Percentiles rank a stretch among this genome's conserved stretches.
Evolutionary conservation across 495 filamentous ascomycete species (phyloP).

Genomic region (Bacidia gigantensis): DNA sequence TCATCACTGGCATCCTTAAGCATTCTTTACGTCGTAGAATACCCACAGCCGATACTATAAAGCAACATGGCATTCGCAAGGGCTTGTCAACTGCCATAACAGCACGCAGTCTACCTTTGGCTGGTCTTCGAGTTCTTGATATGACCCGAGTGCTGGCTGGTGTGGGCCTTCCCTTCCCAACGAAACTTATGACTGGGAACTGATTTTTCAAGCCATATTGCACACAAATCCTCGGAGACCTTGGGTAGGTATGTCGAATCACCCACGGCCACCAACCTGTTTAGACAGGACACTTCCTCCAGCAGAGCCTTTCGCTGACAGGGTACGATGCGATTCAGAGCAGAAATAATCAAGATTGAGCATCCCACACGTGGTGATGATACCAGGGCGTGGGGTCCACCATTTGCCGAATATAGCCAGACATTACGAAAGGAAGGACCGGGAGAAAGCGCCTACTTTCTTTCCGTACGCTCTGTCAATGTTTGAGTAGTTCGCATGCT

Average conservation of each 20-base stretch:
- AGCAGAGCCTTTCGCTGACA: neutral
- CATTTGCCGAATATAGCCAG: slow-evolving; percentile 63
- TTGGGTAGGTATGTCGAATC: slow-evolving; percentile 53
- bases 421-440: slow-evolving; percentile 50
- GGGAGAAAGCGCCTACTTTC: slow-evolving; percentile 90
- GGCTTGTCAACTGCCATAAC: neutral
- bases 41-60: too few species aligned
- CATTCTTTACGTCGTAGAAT: too few species aligned
- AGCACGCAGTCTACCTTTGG: slow-evolving; percentile 47
- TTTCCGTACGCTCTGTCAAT: slow-evolving; percentile 46
- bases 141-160: slow-evolving; percentile 95
- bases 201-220: slow-evolving; percentile 64
- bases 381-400: slow-evolving; percentile 91
- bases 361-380: slow-evolving; percentile 87
- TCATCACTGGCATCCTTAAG: too few species aligned
- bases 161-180: slow-evolving; percentile 39
- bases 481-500: neutral
- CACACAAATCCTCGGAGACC: slow-evolving; percentile 90
- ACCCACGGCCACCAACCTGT: neutral
- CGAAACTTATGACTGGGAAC: neutral
- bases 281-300: neutral
- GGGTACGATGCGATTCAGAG: slow-evolving; percentile 37
- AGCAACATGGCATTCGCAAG: neutral
- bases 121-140: slow-evolving; percentile 79
- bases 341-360: slow-evolving; percentile 94